Evolutionary conservation across 2,329 filamentous ascomycete species (phyloP).

Genomic region (Amauroascus niger): DNA sequence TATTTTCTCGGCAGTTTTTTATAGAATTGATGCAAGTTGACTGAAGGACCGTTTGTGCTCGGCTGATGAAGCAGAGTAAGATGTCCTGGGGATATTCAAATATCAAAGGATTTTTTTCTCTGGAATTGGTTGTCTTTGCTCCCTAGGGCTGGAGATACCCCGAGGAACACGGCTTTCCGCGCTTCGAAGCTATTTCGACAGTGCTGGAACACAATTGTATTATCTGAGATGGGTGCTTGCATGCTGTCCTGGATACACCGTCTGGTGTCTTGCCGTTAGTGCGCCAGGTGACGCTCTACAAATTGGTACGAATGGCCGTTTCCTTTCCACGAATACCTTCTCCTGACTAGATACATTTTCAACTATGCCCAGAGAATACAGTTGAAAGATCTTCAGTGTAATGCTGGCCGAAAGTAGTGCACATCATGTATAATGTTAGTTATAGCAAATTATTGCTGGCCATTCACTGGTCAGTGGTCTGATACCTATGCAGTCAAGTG

Average conservation of each 20-base stretch:
- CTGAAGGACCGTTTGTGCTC: too few species aligned
- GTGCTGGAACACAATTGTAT: not conserved
- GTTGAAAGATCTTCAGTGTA: not conserved
- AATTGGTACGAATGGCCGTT: not conserved
- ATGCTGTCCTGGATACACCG: not conserved
- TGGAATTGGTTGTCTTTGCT: not conserved
- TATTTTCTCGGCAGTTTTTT: not conserved
- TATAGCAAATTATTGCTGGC: too few species aligned
- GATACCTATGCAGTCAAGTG: too few species aligned
- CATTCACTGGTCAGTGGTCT: too few species aligned
- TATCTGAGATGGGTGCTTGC: not conserved
- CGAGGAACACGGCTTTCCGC: not conserved
- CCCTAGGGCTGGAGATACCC: not conserved
- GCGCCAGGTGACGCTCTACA: not conserved
- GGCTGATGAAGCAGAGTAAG: not conserved
- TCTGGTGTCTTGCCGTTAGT: not conserved
- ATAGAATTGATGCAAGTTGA: too few species aligned
- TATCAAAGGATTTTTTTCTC: not conserved
- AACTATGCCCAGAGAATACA: too few species aligned
- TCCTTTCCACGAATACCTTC: not conserved
- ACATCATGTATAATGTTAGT: too few species aligned
- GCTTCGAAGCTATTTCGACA: not conserved
- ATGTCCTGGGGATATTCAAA: not conserved
- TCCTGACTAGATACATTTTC: too few species aligned
- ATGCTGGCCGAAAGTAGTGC: not conserved